Base-by-base conservation (phyloP, 345 rosid genomes). In the Gossypium sturtianum region DNA sequence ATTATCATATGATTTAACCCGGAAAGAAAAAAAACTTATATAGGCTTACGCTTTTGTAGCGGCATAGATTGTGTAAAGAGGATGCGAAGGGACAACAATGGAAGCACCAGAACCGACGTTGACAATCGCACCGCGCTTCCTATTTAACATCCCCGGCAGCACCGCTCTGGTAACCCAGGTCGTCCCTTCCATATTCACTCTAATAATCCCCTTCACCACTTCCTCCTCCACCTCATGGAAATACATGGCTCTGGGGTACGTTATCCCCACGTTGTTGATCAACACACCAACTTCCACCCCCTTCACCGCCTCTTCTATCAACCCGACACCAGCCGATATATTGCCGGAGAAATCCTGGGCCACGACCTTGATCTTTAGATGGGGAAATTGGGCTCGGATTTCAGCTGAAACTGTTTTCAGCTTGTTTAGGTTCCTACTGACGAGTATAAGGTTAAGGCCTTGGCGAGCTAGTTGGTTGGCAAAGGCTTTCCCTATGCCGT, bases 31-130 rank as follows among this genome's bases (percentile, higher is more conserved):
- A 58, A 45, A 29, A 13, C 22, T 25, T 27, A 0, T 27, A 0
- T 10, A 34, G 65, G 61, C 89, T 84, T 85, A 95, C 99, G 92
- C 91, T 90, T 95, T 95, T n/a, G 99, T 89, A 25, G 99, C 97
- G 29, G 92, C 97, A 72, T 95, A 95, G 58, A 93, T 77, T 38
- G 99, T 78, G 78, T 71, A 93, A 75, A 93, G 97, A 81, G 98
- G 98, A 87, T 93, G 96, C 4, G 98, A 91, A 78, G 99, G 98
- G n/a, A 93, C 89, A 45, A 90, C 96, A 76, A 81, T 78, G 67
- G 88, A 80, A 9, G 98, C 94, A 2, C 94, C 99, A 2, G 99
- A 93, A 13, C 99, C 91, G 43, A 93, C 81, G 70, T 90, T 93
- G 20, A 95, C 87, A 38, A 95, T 81, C 27, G 97, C 96, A 41